These are phyloP conservation scores for Kodamaea anthophila DNA, from an alignment of 1,139 yeast species.

Conservation along the genomic window DNA sequence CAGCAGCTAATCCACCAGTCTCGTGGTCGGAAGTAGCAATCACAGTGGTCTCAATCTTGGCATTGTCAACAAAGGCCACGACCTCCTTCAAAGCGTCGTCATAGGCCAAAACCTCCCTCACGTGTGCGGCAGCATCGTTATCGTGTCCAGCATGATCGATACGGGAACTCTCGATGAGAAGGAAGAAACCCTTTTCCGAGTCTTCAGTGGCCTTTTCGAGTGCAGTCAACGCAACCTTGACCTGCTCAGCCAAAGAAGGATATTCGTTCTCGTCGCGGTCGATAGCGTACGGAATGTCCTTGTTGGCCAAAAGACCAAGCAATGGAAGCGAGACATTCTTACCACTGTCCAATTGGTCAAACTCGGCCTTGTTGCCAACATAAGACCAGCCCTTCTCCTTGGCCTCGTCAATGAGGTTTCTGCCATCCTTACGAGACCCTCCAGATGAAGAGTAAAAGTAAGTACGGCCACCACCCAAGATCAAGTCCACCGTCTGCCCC, in stretches of 20 bases:
- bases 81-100: conserved; percentile 21
- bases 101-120: conserved; percentile 39
- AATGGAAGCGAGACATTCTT: conserved; percentile 20
- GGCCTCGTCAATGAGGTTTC: conserved; percentile 20
- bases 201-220: conserved; percentile 19
- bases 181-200: conserved; percentile 21
- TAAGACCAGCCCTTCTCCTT: conserved; percentile 15
- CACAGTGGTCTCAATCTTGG: conserved; percentile 20
- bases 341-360: conserved; percentile 16
- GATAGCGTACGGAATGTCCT: conserved; percentile 22
- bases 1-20: conserved; percentile 38
- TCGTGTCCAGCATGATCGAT: conserved; percentile 27
- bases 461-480: conserved; percentile 24
- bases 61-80: conserved; percentile 17
- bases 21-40: conserved; percentile 26
- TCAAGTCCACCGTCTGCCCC: conserved; percentile 21
- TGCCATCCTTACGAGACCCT: conserved; percentile 19
- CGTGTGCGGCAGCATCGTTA: conserved; percentile 27
- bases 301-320: conserved; percentile 20
- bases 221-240: conserved; percentile 19
- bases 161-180: conserved; percentile 22
- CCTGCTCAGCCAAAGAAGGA: conserved; percentile 22
- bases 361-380: conserved; percentile 17
- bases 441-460: conserved; percentile 14
- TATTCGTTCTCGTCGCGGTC: conserved; percentile 18